Base-by-base conservation (phyloP, 805 yeast genomes). In the Lachancea waltii region DNA sequence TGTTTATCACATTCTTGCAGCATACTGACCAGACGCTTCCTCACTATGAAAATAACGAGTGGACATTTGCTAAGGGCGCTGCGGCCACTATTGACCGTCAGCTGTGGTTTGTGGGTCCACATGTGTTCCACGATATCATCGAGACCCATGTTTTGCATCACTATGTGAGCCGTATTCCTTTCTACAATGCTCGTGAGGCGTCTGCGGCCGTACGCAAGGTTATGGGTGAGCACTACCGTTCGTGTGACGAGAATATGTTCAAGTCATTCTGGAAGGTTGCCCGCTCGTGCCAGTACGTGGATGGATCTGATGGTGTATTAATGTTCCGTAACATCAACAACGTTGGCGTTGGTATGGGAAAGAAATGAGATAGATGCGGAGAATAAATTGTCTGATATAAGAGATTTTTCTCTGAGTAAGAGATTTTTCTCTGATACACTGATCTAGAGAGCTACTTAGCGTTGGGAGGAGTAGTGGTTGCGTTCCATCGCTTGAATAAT, bases 121-220 rank as follows among this genome's bases (percentile, higher is more conserved):
- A 75, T 70, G 67, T 82, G 53, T 81, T 85, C 77, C 95, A 85
- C 63, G 94, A 83, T 60, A 85, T 85, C 56, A 84, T 85, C 56
- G 95, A 85, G 67, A 85, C 95, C 37, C 95, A 85, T 59, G 95
- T 85, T 38, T 71, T 81, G 53, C 95, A 85, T 66, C 95, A 85
- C 65, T 85, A 74, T 62, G 79, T 75, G 46, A 79, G 89, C 8
- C 70, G 94, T 62, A 83, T 85, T 49, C 95, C 95, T 33, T 85
- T 85, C 68, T 85, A 85, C 71, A 80, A 83, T 52, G 94, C 81
- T n/a, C 72, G 90, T 61, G 77, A 75, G 54, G 92, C 83, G 34
- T 71, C 85, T 43, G 85, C 67, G 44, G 90, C 84, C 38, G 79
- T 85, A 63, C 76, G 79, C 66, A 76, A 79, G 62, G 90, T 81